Evolutionary conservation across 1,284 basidiomycete species (phyloP), one percentile per base, ranked within the genome.

Genomic region (Cutaneotrichosporon sp.): DNA sequence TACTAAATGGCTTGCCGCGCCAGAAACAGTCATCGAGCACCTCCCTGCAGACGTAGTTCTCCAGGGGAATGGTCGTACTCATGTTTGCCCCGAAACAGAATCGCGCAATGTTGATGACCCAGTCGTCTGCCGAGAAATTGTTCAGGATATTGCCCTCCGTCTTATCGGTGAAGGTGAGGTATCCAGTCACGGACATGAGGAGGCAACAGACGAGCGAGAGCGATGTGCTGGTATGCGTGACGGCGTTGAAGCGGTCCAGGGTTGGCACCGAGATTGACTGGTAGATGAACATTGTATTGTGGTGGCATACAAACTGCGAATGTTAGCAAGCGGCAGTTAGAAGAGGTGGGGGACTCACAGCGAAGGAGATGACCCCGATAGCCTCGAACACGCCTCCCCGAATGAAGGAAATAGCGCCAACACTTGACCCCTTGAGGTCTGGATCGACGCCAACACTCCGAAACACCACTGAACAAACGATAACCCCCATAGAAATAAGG

Each of bases 81-180:
- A 99, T 99, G 81, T 99, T 99, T 66, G 96, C 81, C 5, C 96
- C 96, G 74, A 99, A 98, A 73, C 91, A 93, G 72, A 97, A 92
- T 26, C 95, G 86, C 7, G 96, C 96, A 61, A 98, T 85, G 76
- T 98, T 96, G 80, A 96, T 94, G 63, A 96, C 73, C 31, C 88
- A 86, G 76, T 95, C 91, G 71, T 85, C 83, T 56, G 83, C 81
- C 46, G 89, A 84, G 73, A 97, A 97, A 76, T 96, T 97, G 80
- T 97, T 97, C 70, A 97, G 80, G 63, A 97, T 91, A 72, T 97
- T 97, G 18, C 93, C 94, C 69, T 90, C 87, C 0, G 95, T 97
- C 81, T 89, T 92, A 78, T 97, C 86, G 16, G 95, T 97, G 79
- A 99, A 99, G 26, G 94, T 90, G 61, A 93, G 80, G 78, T 90